phyloP scores from a whole-genome alignment of 306 rosid species.

The Senna tora region DNA sequence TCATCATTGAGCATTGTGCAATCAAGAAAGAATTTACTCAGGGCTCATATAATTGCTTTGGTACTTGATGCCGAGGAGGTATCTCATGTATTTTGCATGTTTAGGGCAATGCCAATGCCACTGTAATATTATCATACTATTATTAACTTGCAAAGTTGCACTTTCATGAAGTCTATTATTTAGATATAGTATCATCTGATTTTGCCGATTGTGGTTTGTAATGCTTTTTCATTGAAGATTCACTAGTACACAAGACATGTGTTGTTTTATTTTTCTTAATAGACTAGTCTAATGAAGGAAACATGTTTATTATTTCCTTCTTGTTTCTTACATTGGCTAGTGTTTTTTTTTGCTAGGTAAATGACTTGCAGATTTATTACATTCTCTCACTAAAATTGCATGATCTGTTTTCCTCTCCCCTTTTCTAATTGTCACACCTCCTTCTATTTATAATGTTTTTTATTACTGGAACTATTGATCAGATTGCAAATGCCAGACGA shows the following conservation, averaged over 20 bases:
- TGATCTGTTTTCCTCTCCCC: slow-evolving; percentile 24
- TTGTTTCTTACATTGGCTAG: slow-evolving; percentile 17
- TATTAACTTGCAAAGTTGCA: slow-evolving; percentile 22
- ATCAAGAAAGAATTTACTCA: slow-evolving; percentile 87
- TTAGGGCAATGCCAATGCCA: slow-evolving; percentile 14
- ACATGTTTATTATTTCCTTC: slow-evolving; percentile 9
- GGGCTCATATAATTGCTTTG: slow-evolving; percentile 92
- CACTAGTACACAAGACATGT: slow-evolving; percentile 1
- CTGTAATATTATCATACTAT: slow-evolving; percentile 15
- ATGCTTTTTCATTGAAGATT: slow-evolving; percentile 10
- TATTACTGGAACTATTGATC: slow-evolving; percentile 28
- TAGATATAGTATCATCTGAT: slow-evolving; percentile 3
- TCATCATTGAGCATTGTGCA: slow-evolving; percentile 94
- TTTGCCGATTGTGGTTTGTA: background rate
- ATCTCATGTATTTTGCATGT: slow-evolving; percentile 26
- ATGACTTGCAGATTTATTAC: background rate
- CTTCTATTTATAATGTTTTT: slow-evolving; percentile 36
- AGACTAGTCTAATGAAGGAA: slow-evolving; percentile 10
- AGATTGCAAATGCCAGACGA: slow-evolving; percentile 77
- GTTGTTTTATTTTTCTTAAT: slow-evolving; percentile 5
- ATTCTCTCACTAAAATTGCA: background rate
- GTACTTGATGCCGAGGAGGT: slow-evolving; percentile 98
- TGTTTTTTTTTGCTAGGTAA: background rate
- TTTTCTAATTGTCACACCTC: slow-evolving; percentile 15
- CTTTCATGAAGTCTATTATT: slow-evolving; percentile 18